A percentile compares a stretch with the other conserved stretches of the same genome.
These are phyloP conservation scores for Musa beccarii DNA, from an alignment of 176 grass and related monocot species.

Conservation along the genomic window DNA sequence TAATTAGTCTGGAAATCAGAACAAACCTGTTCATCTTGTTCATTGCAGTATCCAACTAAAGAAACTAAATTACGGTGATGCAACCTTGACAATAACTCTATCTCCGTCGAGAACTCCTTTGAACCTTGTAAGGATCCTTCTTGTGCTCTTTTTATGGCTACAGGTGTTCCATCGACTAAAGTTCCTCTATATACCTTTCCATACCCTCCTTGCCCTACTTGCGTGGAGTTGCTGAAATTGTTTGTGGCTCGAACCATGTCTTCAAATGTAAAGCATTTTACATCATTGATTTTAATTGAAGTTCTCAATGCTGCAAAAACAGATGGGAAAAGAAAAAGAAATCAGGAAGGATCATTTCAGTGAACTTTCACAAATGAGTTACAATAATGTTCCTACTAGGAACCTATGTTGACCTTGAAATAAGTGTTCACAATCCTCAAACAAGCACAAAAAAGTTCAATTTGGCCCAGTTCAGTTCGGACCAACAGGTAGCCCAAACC, in stretches of 20 bases:
- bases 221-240: slow-evolving; percentile 52
- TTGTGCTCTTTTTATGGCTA: slow-evolving; percentile 89
- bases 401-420: background rate
- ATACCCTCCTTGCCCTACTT: slow-evolving; percentile 88
- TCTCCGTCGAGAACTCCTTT: slow-evolving; percentile 85
- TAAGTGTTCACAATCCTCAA: background rate
- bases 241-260: slow-evolving; percentile 69
- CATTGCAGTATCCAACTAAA: slow-evolving; percentile 81
- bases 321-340: background rate
- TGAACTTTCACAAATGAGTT: background rate
- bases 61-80: slow-evolving; percentile 96
- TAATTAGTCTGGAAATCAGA: slow-evolving; percentile 7
- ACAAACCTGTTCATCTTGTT: slow-evolving; percentile 78
- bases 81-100: slow-evolving; percentile 82
- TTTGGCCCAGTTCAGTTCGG: too few species aligned
- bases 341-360: background rate
- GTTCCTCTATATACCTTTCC: slow-evolving; percentile 87
- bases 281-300: slow-evolving; percentile 73
- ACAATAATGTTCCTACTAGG: background rate
- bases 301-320: slow-evolving; percentile 44
- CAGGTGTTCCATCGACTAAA: slow-evolving; percentile 58
- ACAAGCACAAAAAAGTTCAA: too few species aligned
- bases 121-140: slow-evolving; percentile 88
- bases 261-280: slow-evolving; percentile 73
- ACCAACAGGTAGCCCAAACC: too few species aligned